A percentile compares a stretch with the other conserved stretches of the same genome.
Evolutionary conservation across 352 stramenopile genomes (phyloP).

Genomic region (Phytopythium helicoides): DNA sequence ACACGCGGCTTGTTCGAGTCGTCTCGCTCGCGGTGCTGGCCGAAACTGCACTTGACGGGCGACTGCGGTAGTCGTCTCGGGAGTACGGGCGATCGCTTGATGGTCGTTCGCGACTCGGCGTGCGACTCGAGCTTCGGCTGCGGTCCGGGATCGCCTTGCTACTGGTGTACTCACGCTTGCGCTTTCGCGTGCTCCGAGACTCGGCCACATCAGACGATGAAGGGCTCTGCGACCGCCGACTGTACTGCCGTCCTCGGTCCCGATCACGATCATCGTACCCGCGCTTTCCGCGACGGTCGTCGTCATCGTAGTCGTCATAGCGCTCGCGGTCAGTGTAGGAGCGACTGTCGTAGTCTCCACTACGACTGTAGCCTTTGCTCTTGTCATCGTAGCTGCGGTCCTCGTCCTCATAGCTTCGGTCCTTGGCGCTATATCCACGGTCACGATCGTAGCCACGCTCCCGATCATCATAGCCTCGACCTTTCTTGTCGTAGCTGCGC

Average conservation of each 20-base stretch:
- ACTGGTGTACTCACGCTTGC: conserved; percentile 28
- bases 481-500: conserved; percentile 6
- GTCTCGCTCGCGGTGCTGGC: too few relatives aligned
- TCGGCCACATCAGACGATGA: conserved; percentile 1
- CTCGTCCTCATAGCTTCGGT: conserved; percentile 14
- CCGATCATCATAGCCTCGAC: conserved; percentile 20
- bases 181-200: conserved; percentile 21
- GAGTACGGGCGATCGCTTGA: conserved; percentile 14
- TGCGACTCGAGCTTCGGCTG: background rate
- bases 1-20: background rate
- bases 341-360: conserved; percentile 14
- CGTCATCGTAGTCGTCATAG: conserved; percentile 26
- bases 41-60: too few relatives aligned
- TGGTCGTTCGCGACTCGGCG: background rate
- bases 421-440: conserved; percentile 18
- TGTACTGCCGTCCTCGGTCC: background rate
- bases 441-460: conserved; percentile 35
- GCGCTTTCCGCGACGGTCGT: conserved; percentile 12
- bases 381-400: conserved; percentile 25
- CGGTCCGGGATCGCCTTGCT: conserved; percentile 19
- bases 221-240: conserved; percentile 4
- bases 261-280: background rate
- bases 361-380: conserved; percentile 26
- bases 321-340: conserved; percentile 30
- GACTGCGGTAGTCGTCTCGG: conserved; percentile 13